These are phyloP conservation scores for Fusarium lyarnte DNA, from an alignment of 2,329 filamentous ascomycete genomes.

Conservation along the genomic window DNA sequence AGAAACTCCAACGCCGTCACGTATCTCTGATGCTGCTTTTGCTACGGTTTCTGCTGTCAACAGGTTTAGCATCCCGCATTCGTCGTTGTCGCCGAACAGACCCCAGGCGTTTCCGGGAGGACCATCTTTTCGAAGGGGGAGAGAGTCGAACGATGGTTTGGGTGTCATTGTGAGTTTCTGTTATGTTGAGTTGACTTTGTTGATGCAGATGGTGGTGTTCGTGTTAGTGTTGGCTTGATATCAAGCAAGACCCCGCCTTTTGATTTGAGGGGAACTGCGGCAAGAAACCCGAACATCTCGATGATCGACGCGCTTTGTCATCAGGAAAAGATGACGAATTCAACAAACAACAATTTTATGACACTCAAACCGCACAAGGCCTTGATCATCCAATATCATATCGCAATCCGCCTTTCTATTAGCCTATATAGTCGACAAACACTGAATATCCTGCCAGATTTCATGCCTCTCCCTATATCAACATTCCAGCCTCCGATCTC, in stretches of 20 bases:
- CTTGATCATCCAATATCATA: rapidly evolving
- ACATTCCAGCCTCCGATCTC: rapidly evolving
- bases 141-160: conserved; percentile 52
- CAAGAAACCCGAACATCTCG: neutral
- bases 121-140: conserved; percentile 60
- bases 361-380: rapidly evolving
- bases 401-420: rapidly evolving
- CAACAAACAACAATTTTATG: too few relatives aligned
- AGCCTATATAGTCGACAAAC: neutral
- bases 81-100: conserved; percentile 60
- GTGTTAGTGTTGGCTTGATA: neutral
- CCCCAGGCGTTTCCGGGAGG: conserved; percentile 66
- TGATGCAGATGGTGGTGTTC: neutral
- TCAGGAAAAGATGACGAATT: neutral
- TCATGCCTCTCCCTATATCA: too few relatives aligned
- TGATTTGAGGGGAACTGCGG: conserved; percentile 19
- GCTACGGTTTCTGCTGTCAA: conserved; percentile 52
- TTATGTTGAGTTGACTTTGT: rapidly evolving
- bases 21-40: conserved; percentile 44
- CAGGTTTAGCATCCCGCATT: conserved; percentile 65
- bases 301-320: neutral
- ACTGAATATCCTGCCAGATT: rapidly evolving
- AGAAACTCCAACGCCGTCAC: conserved; percentile 45
- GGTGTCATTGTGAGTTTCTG: neutral
- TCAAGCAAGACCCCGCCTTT: neutral